Evolutionary conservation across 1,284 basidiomycete species (phyloP), one percentile per base, ranked within the genome.

Genomic region (Boletellus deceptivus): DNA sequence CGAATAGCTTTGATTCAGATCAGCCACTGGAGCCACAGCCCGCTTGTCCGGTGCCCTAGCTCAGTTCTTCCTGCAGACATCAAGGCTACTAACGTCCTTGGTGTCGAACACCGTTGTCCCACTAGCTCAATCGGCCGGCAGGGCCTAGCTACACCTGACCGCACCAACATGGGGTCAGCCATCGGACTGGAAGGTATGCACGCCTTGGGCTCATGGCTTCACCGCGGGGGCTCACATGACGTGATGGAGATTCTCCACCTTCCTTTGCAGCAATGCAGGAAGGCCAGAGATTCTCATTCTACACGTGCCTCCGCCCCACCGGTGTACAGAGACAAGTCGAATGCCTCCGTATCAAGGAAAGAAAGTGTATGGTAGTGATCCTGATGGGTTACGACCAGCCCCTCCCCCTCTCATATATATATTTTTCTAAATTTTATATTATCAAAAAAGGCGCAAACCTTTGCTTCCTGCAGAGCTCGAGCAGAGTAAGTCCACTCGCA

Each of bases 201-300:
- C 50, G 43, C 46, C 58, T 50, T 48, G 47, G 50, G 49, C 41
- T 57, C 61, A 48, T 52, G 50, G 43, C 44, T 47, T 52, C 53
- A 59, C 46, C 43, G 51, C 59, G 51, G 59, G 43, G 54, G 56
- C 50, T 18, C 43, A 27, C 46, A 48, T 52, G 49, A 59, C 43
- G 48, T 55, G 60, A 43, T 53, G 45, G 48, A 25, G 60, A 65
- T 63, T 62, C 63, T 57, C 60, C 61, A 57, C 22, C 63, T 65
- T 62, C 61, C 43, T 52, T 64, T 52, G 49, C 48, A 63, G 42
- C 50, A 52, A 52, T 49, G 53, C 48, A 49, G 27, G 63, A 63
- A 57, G 42, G 24, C 24, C 36, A 53, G 49, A 43, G 62, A 61
- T 57, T 59, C 56, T 42, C 50, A 18, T 48, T 39, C 33, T 45